Base-by-base conservation (phyloP, 1,139 yeast species). In the Zygoascus sp. region DNA sequence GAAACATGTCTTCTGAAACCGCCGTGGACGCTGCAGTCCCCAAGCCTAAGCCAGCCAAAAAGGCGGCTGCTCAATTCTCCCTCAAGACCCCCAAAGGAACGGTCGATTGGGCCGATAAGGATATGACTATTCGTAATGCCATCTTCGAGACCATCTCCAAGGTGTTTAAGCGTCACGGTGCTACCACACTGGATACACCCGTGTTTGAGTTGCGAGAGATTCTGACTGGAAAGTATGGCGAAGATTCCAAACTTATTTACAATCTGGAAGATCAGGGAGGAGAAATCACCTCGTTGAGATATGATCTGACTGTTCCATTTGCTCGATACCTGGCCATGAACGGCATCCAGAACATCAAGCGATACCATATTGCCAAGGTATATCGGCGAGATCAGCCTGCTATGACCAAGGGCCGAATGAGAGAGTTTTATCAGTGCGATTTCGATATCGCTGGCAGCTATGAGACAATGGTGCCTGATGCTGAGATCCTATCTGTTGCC, bases 361-460 rank as follows among this genome's bases (percentile, higher is more conserved):
- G 98, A 64, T 92, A 81, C 68, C 98, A 92, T 71, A 87, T 92
- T 57, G 98, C 98, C 58, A 92, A 92, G 69, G 98, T 92, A 47
- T 92, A 92, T 70, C 80, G 98, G 72, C 83, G 98, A 70, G 98
- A 92, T 66, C 98, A 92, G 69, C 98, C 98, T 5, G 98, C 98
- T 13, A 92, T 92, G 98, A 90, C 97, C 50, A 92, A 92, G 69
- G 98, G 98, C 50, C 81, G 98, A 70, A 92, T 92, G 98, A 84
- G 98, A 77, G 98, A 92, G 68, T 92, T 92, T 61, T 92, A 92
- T 69, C 98, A 92, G 70, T 92, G 98, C 73, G 98, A 92, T 72
- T 86, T 92, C 60, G 98, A 92, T 66, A 75, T 92, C 62, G 98
- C 98, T 32, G 98, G 98, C 47, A 71, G 68, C 50, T 90, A 85